Percentiles rank a stretch among this genome's conserved stretches.
These are phyloP conservation scores for Iodosphaeria phyllophila DNA, from an alignment of 2,329 filamentous ascomycete genomes.

Conservation along the genomic window DNA sequence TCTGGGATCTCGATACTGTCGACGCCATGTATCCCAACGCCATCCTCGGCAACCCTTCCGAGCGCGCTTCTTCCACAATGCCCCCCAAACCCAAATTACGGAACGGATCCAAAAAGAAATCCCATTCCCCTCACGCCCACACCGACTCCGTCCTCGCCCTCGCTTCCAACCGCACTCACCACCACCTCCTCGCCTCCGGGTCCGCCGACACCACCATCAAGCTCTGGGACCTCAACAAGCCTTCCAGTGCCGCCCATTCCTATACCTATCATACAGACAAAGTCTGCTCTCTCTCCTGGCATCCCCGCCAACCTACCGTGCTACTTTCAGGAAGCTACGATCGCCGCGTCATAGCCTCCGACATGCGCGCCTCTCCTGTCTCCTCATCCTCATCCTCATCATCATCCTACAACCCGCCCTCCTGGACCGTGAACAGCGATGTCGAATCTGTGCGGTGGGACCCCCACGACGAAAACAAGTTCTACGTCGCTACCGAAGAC, in stretches of 20 bases:
- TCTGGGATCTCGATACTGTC: conserved; percentile 92
- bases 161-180: conserved; percentile 80
- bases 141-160: conserved; percentile 86
- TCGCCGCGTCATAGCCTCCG: conserved; percentile 78
- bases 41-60: conserved; percentile 45
- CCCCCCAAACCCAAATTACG: conserved; percentile 46
- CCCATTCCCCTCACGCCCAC: conserved; percentile 76
- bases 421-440: conserved; percentile 90
- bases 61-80: no score
- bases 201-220: conserved; percentile 97
- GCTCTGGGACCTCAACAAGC: conserved; percentile 89
- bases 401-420: conserved; percentile 56
- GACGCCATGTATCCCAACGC: conserved; percentile 98
- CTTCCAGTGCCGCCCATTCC: conserved; percentile 83
- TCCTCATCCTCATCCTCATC: no score
- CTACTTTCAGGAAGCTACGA: conserved; percentile 91
- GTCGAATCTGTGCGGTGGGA: conserved; percentile 90
- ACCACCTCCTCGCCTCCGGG: conserved; percentile 83
- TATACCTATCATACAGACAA: conserved; percentile 96
- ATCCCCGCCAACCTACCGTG: conserved; percentile 69
- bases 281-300: conserved; percentile 91
- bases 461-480: conserved; percentile 79
- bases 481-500: conserved; percentile 86
- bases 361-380: conserved; percentile 84
- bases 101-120: conserved; percentile 93